phyloP scores from a whole-genome alignment of 495 filamentous ascomycete species.

The Jackrogersella minutella region DNA sequence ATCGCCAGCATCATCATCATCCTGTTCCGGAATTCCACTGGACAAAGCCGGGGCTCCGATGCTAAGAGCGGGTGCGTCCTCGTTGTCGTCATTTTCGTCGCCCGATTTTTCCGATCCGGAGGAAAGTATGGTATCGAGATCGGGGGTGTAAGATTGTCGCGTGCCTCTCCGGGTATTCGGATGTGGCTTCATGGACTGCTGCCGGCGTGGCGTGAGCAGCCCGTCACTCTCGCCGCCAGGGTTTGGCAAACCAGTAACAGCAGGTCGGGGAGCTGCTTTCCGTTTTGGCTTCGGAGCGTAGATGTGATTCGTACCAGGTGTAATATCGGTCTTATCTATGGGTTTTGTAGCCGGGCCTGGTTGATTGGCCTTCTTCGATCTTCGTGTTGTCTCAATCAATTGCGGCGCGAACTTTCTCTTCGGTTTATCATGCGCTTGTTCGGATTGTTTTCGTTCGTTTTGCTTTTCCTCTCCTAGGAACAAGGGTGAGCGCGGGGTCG shows the following conservation, averaged over 20 bases:
- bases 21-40: constrained; percentile 19
- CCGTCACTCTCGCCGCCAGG: constrained; percentile 31
- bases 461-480: constrained; percentile 10
- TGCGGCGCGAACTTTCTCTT: constrained; percentile 67
- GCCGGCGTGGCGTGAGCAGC: constrained; percentile 41
- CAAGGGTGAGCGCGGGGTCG: constrained; percentile 47
- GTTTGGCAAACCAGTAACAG: constrained; percentile 35
- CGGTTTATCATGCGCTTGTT: constrained; percentile 33
- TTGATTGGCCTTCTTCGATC: constrained; percentile 62
- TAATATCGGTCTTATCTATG: constrained; percentile 66
- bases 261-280: constrained; percentile 37
- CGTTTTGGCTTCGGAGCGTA: constrained; percentile 57
- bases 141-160: constrained; percentile 51
- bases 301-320: constrained; percentile 65
- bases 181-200: constrained; percentile 50
- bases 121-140: constrained; percentile 49
- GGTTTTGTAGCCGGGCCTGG: constrained; percentile 58
- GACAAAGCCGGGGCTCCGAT: constrained; percentile 45
- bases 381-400: constrained; percentile 71
- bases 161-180: constrained; percentile 51
- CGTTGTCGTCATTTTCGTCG: constrained; percentile 44
- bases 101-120: constrained; percentile 48
- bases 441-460: constrained; percentile 22
- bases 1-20: constrained; percentile 38
- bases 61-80: constrained; percentile 32